Base-by-base conservation (phyloP, 306 rosid genomes). In the Trifolium fragiferum region DNA sequence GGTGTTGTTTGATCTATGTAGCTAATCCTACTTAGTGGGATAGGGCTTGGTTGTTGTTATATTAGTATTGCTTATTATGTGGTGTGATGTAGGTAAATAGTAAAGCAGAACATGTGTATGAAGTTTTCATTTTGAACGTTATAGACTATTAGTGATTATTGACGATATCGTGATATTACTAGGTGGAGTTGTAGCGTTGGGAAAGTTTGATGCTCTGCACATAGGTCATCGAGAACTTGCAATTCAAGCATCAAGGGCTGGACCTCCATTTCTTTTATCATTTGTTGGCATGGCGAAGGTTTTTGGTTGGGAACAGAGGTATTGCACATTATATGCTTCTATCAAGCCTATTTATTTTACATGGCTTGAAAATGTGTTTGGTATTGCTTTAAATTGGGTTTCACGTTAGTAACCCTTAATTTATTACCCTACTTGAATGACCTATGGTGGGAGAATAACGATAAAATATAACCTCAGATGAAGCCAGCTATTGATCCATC, bases 171-270 rank as follows among this genome's bases (percentile, higher is more conserved):
- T 7, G 62, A 21, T 82, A 64, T 77, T 66, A 44, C 33, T 78
- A 94, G 99, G 97, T 51, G 99, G 99, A 82, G 66, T 94, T 72
- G 99, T 90, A 47, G 93, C 99, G 19, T 74, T 94, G 84, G 99
- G 99, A 71, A 94, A 94, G 88, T 94, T 90, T 80, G 99, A 94
- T 80, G 97, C 97, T 70, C 87, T 92, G 76, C 99, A 94, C 61
- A 75, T 90, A 60, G 99, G 99, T 41, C 99, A 94, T 76, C 89
- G 99, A 30, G 99, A 92, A 77, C 99, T 92, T 71, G 99, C 91
- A 37, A 86, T 87, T 86, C 93, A 94, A 88, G 99, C 99, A 57
- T 92, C 99, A 27, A 92, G 82, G 83, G 88, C 87, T 46, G 99
- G 99, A 68, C 85, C 85, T 73, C 97, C 99, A 49, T 94, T 94